These are phyloP conservation scores for Zygotorulaspora chibaensis DNA, from an alignment of 805 yeast species.

Conservation along the genomic window DNA sequence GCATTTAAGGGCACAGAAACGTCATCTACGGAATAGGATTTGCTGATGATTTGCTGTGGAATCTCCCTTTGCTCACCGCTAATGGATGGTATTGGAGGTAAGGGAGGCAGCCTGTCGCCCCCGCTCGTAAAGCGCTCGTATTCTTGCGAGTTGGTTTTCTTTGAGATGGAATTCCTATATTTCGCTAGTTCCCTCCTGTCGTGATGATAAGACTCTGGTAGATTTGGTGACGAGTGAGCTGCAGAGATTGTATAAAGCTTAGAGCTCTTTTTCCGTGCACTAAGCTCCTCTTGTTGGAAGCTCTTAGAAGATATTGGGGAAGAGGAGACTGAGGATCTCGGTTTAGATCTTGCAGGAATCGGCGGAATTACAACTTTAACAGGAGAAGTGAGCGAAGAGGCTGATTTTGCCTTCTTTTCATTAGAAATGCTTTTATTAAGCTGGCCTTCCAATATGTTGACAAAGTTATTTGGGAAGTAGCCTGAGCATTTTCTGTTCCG, in stretches of 20 bases:
- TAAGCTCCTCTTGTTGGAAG: background rate
- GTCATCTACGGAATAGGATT: conserved; percentile 31
- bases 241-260: background rate
- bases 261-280: background rate
- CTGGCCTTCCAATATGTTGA: conserved; percentile 48
- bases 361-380: conserved; percentile 13
- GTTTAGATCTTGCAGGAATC: conserved; percentile 14
- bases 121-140: background rate
- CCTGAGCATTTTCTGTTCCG: conserved; percentile 77
- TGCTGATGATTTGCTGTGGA: conserved; percentile 12
- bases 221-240: conserved; percentile 12
- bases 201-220: conserved; percentile 8
- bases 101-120: conserved; percentile 19
- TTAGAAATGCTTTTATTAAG: conserved; percentile 13
- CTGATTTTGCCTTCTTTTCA: conserved; percentile 1
- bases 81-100: conserved; percentile 25
- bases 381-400: conserved; percentile 14
- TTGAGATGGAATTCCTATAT: conserved; percentile 3
- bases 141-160: background rate
- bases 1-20: conserved; percentile 9
- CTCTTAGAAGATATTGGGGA: background rate
- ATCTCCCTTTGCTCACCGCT: conserved; percentile 4
- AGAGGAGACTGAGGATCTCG: conserved; percentile 5
- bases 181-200: conserved; percentile 2
- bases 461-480: conserved; percentile 83